Percentiles rank a stretch among this genome's conserved stretches.
These are phyloP conservation scores for Barnettozyma botsteinii DNA, from an alignment of 805 yeast species.

Conservation along the genomic window DNA sequence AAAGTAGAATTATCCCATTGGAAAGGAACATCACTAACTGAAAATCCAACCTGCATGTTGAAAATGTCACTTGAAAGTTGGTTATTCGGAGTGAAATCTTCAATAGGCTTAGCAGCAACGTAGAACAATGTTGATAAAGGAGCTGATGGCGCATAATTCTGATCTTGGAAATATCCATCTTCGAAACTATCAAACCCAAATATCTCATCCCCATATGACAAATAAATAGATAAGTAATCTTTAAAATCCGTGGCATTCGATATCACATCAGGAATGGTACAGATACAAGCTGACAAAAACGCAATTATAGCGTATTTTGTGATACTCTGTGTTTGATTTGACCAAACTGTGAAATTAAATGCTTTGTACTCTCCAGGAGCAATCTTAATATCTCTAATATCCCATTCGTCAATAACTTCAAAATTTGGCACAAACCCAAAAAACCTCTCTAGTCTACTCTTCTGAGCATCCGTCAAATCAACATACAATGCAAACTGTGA, in stretches of 20 bases:
- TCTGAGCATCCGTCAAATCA: not conserved
- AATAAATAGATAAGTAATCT: conserved; percentile 3
- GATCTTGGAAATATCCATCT: conserved; percentile 13
- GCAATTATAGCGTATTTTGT: conserved; percentile 2
- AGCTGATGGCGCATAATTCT: conserved; percentile 9
- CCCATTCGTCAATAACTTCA: conserved; percentile 14
- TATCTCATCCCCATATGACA: conserved; percentile 4
- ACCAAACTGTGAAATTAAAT: conserved; percentile 15
- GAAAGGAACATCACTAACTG: conserved; percentile 55
- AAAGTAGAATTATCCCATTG: conserved; percentile 62
- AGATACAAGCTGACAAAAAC: conserved; percentile 11
- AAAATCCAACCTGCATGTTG: conserved; percentile 48
- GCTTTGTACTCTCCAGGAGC: conserved; percentile 16
- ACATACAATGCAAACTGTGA: not conserved
- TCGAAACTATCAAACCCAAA: conserved; percentile 6
- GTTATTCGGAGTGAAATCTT: conserved; percentile 1
- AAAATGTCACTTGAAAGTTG: conserved; percentile 4
- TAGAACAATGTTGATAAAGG: conserved; percentile 12
- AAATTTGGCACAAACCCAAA: conserved; percentile 10
- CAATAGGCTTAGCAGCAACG: conserved; percentile 13
- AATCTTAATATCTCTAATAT: conserved; percentile 11
- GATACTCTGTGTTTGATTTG: not conserved
- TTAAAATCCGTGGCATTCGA: conserved; percentile 1
- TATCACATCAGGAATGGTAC: conserved; percentile 7
- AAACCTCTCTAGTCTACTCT: not conserved